Evolutionary conservation across 2,329 filamentous ascomycete genomes (phyloP).

Genomic region (Ramichloridium luteum): DNA sequence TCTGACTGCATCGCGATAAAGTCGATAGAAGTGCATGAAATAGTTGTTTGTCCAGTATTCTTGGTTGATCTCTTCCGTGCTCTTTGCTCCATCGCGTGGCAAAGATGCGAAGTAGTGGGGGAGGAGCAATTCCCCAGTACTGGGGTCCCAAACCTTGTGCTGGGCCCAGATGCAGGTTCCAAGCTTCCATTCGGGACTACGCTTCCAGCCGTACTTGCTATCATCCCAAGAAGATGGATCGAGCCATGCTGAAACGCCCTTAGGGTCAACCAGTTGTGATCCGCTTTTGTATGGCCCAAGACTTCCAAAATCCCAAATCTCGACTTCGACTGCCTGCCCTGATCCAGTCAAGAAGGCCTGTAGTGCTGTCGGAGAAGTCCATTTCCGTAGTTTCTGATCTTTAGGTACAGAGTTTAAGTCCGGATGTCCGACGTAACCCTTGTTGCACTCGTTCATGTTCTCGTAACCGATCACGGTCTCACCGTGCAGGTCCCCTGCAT

Average conservation of each 20-base stretch:
- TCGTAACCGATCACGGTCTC: slow-evolving; percentile 91
- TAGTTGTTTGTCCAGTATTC: slow-evolving; percentile 82
- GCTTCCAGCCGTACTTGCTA: slow-evolving; percentile 75
- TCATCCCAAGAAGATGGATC: slow-evolving; percentile 67
- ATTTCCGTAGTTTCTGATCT: slow-evolving; percentile 84
- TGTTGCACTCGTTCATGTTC: slow-evolving; percentile 88
- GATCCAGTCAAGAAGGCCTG: slow-evolving; percentile 88
- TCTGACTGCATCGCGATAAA: slow-evolving; percentile 63
- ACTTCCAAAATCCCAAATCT: slow-evolving; percentile 86
- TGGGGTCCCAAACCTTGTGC: slow-evolving; percentile 86
- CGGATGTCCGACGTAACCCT: slow-evolving; percentile 70
- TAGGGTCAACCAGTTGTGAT: slow-evolving; percentile 69
- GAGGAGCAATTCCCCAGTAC: slow-evolving; percentile 60
- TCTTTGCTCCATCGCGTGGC: slow-evolving; percentile 42
- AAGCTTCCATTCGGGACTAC: slow-evolving; percentile 77
- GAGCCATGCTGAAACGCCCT: slow-evolving; percentile 76
- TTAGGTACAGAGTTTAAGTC: slow-evolving; percentile 72
- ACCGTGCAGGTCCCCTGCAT: slow-evolving; percentile 78
- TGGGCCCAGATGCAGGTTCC: slow-evolving; percentile 97
- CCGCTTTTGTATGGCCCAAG: slow-evolving; percentile 88
- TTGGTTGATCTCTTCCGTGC: slow-evolving; percentile 63
- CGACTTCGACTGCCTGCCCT: slow-evolving; percentile 76
- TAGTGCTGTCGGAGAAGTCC: slow-evolving; percentile 86
- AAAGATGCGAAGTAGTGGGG: slow-evolving; percentile 82
- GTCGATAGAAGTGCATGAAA: slow-evolving; percentile 75